phyloP scores from a whole-genome alignment of 805 yeast species.

The Metschnikowia amazonensis region DNA sequence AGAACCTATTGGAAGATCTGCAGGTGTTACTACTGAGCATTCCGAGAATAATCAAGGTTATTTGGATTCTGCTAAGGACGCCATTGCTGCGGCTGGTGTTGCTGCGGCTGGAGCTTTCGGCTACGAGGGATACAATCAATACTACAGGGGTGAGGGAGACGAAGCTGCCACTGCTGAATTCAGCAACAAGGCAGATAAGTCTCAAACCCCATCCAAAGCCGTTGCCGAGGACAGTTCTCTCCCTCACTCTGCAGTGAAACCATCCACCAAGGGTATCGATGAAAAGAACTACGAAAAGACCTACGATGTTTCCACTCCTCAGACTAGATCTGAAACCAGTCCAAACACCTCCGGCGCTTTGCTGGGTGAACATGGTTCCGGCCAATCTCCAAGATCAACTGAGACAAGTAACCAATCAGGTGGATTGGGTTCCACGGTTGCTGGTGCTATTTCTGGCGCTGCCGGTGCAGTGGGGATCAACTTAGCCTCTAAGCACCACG shows the following conservation, averaged over 20 bases:
- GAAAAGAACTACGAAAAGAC: neutral
- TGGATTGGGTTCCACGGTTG: conserved; percentile 14
- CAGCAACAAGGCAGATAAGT: conserved; percentile 2
- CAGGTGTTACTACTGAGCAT: conserved; percentile 3
- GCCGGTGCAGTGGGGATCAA: conserved; percentile 19
- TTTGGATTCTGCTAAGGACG: conserved; percentile 15
- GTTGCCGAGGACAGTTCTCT: neutral
- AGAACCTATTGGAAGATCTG: neutral
- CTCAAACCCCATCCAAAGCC: conserved; percentile 1
- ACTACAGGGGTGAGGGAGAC: conserved; percentile 10
- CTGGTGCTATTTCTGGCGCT: conserved; percentile 20
- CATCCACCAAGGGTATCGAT: neutral
- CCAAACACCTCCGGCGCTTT: conserved; percentile 11
- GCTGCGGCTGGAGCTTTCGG: conserved; percentile 22
- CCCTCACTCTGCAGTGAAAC: conserved; percentile 4
- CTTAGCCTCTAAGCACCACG: neutral
- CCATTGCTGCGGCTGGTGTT: conserved; percentile 21
- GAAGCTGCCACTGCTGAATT: conserved; percentile 6
- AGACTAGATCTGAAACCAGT: neutral
- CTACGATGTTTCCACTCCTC: neutral
- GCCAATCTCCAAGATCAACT: conserved; percentile 1
- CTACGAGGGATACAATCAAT: conserved; percentile 18
- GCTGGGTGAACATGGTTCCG: conserved; percentile 9
- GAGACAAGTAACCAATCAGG: neutral
- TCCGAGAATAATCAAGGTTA: conserved; percentile 4